These are phyloP conservation scores for Ganoderma leucocontextum DNA, from an alignment of 1,284 basidiomycete species.

Conservation along the genomic window DNA sequence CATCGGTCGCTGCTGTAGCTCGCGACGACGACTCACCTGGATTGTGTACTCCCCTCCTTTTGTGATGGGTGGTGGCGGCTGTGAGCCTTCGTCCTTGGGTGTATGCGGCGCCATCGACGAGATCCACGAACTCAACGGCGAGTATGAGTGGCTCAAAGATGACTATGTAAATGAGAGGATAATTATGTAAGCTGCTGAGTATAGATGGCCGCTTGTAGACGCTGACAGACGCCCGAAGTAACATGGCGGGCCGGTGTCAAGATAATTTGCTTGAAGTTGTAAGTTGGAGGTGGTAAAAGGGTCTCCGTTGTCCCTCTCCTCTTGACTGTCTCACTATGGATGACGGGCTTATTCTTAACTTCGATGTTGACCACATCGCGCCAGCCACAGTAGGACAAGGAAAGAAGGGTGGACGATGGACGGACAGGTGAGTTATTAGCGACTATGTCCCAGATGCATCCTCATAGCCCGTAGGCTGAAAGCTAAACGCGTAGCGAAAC, in stretches of 20 bases:
- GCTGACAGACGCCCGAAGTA: background rate
- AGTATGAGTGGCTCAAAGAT: slow-evolving; percentile 8
- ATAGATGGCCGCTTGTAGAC: background rate
- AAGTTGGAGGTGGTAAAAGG: background rate
- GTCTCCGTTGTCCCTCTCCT: background rate
- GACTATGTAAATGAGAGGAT: slow-evolving; percentile 10
- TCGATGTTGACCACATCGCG: slow-evolving; percentile 53
- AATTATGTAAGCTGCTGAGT: slow-evolving; percentile 9
- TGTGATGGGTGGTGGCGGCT: slow-evolving; percentile 70
- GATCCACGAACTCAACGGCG: background rate
- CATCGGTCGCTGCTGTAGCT: slow-evolving; percentile 39
- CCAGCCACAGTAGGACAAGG: slow-evolving; percentile 39
- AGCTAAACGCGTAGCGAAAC: slow-evolving; percentile 72
- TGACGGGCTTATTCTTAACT: slow-evolving; percentile 74
- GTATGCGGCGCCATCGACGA: slow-evolving; percentile 36
- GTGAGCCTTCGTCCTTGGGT: slow-evolving; percentile 51
- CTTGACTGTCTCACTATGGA: slow-evolving; percentile 55
- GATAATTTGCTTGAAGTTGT: background rate
- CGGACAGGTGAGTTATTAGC: slow-evolving; percentile 68
- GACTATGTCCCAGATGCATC: slow-evolving; percentile 7
- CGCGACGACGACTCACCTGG: slow-evolving; percentile 57
- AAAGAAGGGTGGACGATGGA: slow-evolving; percentile 85
- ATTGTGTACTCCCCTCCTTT: slow-evolving; percentile 80
- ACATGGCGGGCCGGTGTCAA: background rate
- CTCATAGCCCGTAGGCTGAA: slow-evolving; percentile 58